phyloP scores from a whole-genome alignment of 2,329 filamentous ascomycete genomes.

The Zymoseptoria ardabiliae region DNA sequence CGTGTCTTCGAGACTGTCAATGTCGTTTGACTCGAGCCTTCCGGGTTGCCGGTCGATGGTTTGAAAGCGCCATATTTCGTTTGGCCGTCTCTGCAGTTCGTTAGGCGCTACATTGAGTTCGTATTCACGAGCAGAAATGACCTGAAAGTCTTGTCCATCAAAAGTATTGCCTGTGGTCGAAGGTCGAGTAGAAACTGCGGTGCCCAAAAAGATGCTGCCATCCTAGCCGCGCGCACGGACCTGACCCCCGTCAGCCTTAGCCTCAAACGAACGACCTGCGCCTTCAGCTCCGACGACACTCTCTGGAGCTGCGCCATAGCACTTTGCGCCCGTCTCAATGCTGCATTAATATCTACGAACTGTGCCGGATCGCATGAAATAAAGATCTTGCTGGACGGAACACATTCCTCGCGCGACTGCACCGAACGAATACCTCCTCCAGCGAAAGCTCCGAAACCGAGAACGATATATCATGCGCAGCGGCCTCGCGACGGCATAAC shows the following conservation, averaged over 20 bases:
- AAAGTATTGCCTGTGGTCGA: neutral
- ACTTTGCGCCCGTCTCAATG: neutral
- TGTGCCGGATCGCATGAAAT: neutral
- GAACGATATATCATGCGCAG: neutral
- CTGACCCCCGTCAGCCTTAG: neutral
- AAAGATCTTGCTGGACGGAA: neutral
- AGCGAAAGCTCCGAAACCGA: neutral
- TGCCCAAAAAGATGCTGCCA: neutral
- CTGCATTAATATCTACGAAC: neutral
- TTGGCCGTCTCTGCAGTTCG: neutral
- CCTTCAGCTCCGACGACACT: neutral
- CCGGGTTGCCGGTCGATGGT: neutral
- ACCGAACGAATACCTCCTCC: neutral
- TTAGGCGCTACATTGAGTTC: neutral
- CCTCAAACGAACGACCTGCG: neutral
- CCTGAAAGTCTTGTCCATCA: neutral
- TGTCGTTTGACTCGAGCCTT: neutral
- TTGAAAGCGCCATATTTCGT: neutral
- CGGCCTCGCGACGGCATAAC: neutral
- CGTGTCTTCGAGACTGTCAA: neutral
- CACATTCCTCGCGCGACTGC: neutral
- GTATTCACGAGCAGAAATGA: too few species aligned
- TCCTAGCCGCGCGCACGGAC: neutral
- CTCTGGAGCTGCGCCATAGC: neutral
- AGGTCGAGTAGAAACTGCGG: neutral